A percentile compares a stretch with the other conserved stretches of the same genome.
Conservation (phyloP, 1,139 yeast genomes). For the Eremothecium gossypii region DNA sequence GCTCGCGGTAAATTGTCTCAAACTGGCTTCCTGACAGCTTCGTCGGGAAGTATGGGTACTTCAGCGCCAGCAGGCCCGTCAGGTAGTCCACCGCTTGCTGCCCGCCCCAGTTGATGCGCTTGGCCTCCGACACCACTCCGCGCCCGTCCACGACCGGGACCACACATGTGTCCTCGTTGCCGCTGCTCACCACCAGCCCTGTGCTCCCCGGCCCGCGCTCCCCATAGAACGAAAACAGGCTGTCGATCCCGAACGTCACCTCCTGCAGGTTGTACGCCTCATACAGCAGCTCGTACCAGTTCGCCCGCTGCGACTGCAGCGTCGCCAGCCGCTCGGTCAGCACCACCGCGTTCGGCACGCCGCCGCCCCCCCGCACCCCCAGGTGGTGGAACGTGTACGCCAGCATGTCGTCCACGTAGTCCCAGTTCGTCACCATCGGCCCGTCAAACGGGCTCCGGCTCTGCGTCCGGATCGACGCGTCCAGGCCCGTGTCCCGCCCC, state of each 20-base stretch:
- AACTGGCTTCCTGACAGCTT: conserved; percentile 58
- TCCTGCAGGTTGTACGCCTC: conserved; percentile 70
- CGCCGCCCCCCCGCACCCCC: conserved; percentile 44
- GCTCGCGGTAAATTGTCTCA: conserved; percentile 59
- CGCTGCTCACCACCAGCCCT: conserved; percentile 75
- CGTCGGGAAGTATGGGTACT: conserved; percentile 87
- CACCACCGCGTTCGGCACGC: conserved; percentile 70
- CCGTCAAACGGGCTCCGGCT: conserved; percentile 84
- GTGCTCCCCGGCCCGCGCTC: conserved; percentile 36
- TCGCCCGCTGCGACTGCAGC: conserved; percentile 58
- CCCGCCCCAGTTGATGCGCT: conserved; percentile 91
- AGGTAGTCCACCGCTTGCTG: conserved; percentile 58
- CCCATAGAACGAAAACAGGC: conserved; percentile 62
- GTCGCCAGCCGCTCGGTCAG: conserved; percentile 71
- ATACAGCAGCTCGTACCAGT: conserved; percentile 71
- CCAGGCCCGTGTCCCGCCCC: conserved; percentile 76
- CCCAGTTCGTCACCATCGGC: conserved; percentile 84
- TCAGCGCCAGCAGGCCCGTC: conserved; percentile 56
- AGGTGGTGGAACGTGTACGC: conserved; percentile 79
- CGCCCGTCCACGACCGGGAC: conserved; percentile 68
- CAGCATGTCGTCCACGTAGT: conserved; percentile 66
- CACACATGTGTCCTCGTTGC: conserved; percentile 73
- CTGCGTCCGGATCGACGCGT: conserved; percentile 56
- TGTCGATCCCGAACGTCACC: conserved; percentile 72
- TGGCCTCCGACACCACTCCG: conserved; percentile 59